These are phyloP conservation scores for Penicillium canariense DNA, from an alignment of 495 filamentous ascomycete species.

Conservation along the genomic window DNA sequence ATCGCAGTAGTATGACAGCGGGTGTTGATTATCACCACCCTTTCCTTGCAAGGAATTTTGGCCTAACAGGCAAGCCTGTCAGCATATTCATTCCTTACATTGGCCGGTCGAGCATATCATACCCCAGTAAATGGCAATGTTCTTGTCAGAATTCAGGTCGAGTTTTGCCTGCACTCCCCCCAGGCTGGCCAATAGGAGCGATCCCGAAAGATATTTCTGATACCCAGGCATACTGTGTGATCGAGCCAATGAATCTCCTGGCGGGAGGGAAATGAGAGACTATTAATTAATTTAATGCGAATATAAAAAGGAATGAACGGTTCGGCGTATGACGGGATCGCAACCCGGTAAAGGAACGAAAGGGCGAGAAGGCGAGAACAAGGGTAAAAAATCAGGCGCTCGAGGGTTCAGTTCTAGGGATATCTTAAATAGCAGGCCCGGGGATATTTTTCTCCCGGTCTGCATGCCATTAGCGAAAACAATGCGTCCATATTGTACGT, in stretches of 20 bases:
- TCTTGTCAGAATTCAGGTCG: constrained; percentile 43
- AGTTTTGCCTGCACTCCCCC: constrained; percentile 41
- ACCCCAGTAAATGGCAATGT: constrained; percentile 66
- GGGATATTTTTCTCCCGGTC: constrained; percentile 17
- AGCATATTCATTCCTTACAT: not conserved
- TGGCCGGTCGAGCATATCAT: constrained; percentile 6
- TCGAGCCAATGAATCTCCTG: not conserved
- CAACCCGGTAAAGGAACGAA: constrained; percentile 11
- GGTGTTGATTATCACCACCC: constrained; percentile 49
- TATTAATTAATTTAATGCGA: not conserved
- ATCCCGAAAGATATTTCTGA: constrained; percentile 24
- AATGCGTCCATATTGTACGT: constrained; percentile 13
- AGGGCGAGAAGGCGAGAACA: constrained; percentile 1
- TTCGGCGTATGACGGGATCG: constrained; percentile 9
- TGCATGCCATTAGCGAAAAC: constrained; percentile 20
- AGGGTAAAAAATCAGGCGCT: not conserved
- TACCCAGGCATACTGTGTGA: constrained; percentile 27
- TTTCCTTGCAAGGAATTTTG: constrained; percentile 56
- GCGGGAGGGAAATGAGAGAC: constrained; percentile 2
- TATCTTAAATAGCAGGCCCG: constrained; percentile 21
- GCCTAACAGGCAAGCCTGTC: constrained; percentile 32
- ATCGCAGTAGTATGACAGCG: constrained; percentile 57
- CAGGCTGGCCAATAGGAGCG: constrained; percentile 29
- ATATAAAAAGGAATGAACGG: constrained; percentile 4
- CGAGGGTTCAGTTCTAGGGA: not conserved